Evolutionary conservation across 305 asterid species (phyloP), one percentile per base, ranked within the genome.

Genomic region (Withania somnifera): DNA sequence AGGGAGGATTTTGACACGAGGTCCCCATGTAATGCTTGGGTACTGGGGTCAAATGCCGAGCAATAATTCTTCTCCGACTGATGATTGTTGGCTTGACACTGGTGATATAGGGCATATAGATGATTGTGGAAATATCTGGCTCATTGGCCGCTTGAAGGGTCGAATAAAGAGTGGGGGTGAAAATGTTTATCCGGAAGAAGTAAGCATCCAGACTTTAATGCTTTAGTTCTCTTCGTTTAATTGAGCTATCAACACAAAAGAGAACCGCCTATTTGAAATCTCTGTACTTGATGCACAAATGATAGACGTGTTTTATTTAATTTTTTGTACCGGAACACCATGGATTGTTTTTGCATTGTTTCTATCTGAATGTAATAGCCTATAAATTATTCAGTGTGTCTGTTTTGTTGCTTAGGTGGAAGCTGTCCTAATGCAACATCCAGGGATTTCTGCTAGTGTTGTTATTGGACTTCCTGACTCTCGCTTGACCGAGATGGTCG

Each of bases 141-240:
- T 95, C 79, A 81, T 92, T 26, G 99, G 99, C 51, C 97, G 98
- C 54, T 90, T 79, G 34, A 90, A 91, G 81, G 97, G 91, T 36
- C 90, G 89, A 84, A 95, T 95, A 89, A 95, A 94, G 91, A 95
- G 90, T 56, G 98, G 99, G 22, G 99, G 99, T 26, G 99, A 95
- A 83, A 94, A 92, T 80, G 81, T 95, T 45, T 94, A 93, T 81
- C 99, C 99, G 1, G 97, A 88, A 86, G 98, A 95, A 95, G 99
- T 91, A 86, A 71, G 80, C 40, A 9, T 73, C 58, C 58, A 47
- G 15, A 73, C 40, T 45, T 45, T 1, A 47, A 45, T 73, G 34
- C 15, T 4, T 24, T 73, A 0, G 4, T 71, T 71, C 30, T 71
- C 79, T 45, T 71, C 9, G 5, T 15, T 73, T 26, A 9, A 47